Evolutionary conservation across 78 protist species (phyloP).

Genomic region (Polysphondylium violaceum): DNA sequence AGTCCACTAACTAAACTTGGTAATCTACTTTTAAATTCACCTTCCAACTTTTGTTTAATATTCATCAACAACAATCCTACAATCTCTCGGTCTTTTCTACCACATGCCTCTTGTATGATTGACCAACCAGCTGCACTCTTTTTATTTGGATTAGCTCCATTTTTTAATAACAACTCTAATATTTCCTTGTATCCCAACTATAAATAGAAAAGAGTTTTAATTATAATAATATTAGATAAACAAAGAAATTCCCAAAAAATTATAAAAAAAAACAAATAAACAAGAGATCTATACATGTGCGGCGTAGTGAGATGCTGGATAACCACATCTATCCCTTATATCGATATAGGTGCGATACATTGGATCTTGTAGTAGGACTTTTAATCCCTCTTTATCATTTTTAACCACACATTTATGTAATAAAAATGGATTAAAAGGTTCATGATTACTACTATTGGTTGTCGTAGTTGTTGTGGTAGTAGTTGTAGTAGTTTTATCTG

Average conservation of each 20-base stretch:
- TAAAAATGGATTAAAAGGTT: constrained; percentile 33
- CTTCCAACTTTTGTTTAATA: constrained; percentile 3
- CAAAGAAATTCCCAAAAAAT: neutral
- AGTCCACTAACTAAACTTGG: constrained; percentile 45
- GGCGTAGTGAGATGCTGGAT: constrained; percentile 62
- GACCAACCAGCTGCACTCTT: constrained; percentile 73
- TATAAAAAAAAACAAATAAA: neutral
- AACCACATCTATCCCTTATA: constrained; percentile 42
- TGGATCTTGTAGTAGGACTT: neutral
- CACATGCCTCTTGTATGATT: constrained; percentile 57
- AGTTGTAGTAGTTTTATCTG: neutral
- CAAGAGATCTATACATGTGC: constrained; percentile 9
- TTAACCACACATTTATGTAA: constrained; percentile 26
- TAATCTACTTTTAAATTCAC: constrained; percentile 53
- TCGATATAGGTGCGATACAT: constrained; percentile 38
- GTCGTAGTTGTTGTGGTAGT: neutral
- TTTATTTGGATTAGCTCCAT: constrained; percentile 70
- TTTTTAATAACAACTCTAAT: constrained; percentile 32
- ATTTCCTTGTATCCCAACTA: constrained; percentile 61
- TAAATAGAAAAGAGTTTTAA: neutral
- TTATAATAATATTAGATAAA: neutral
- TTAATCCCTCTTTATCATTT: constrained; percentile 16
- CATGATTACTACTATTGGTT: neutral
- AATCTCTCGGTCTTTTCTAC: constrained; percentile 47
- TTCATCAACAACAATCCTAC: constrained; percentile 10